Conservation (phyloP, 768 basidiomycete species). For the Chalciporus piperatus region DNA sequence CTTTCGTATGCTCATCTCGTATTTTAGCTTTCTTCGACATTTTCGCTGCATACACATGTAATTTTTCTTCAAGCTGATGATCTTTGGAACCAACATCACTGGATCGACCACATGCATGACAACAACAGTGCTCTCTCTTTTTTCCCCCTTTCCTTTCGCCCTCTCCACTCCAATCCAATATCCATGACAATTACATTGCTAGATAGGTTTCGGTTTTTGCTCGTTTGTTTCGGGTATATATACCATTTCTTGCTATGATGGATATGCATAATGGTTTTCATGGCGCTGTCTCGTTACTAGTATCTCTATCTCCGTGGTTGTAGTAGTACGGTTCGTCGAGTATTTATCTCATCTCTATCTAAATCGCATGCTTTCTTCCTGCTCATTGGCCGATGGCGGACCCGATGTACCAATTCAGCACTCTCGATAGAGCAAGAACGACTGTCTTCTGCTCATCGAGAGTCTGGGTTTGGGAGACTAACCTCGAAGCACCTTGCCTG, state of each 20-base stretch:
- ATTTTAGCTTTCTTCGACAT: neutral
- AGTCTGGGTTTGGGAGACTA: too few species aligned
- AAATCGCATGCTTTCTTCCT: too few species aligned
- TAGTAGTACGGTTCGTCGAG: neutral
- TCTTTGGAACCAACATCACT: constrained; percentile 5
- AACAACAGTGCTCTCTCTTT: neutral
- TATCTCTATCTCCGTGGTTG: neutral
- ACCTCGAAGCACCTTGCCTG: too few species aligned
- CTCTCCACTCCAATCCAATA: neutral
- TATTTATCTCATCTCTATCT: too few species aligned
- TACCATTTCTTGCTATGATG: neutral
- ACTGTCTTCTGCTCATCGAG: too few species aligned
- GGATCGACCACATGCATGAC: constrained; percentile 2
- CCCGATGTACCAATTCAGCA: too few species aligned
- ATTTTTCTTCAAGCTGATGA: neutral
- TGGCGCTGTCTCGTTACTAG: neutral
- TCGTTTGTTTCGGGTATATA: neutral
- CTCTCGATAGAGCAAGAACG: too few species aligned
- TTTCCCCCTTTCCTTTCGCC: constrained; percentile 3
- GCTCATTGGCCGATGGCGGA: too few species aligned
- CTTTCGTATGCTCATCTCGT: constrained; percentile 2
- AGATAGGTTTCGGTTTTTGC: neutral
- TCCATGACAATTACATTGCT: neutral
- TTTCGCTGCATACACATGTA: constrained; percentile 11
- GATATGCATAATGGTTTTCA: neutral